Conservation (phyloP, 1,284 basidiomycete species). For the Puccinia novopanici region DNA sequence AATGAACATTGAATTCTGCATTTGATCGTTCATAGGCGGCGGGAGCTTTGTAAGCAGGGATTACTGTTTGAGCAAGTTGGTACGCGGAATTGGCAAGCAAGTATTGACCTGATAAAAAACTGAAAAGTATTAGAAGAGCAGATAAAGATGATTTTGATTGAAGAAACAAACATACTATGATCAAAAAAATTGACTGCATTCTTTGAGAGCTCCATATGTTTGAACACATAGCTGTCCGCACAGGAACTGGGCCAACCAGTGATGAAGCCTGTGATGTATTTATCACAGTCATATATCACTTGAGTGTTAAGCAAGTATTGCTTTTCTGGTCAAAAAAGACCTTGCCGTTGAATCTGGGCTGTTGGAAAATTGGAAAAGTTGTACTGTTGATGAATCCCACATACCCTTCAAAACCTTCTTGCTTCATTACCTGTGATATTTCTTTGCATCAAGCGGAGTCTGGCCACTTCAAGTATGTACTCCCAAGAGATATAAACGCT, state of each 20-base stretch:
- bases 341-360: too few relatives aligned
- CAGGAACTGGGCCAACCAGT: constrained; percentile 18
- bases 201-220: background rate
- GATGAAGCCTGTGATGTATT: background rate
- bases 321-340: too few relatives aligned
- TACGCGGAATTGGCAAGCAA: constrained; percentile 9
- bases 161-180: background rate
- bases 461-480: too few relatives aligned
- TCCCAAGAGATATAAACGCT: too few relatives aligned
- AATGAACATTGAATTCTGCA: background rate
- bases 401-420: too few relatives aligned
- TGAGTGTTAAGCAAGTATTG: constrained; percentile 22
- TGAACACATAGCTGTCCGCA: background rate
- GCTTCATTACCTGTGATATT: too few relatives aligned
- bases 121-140: too few relatives aligned
- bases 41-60: constrained; percentile 4
- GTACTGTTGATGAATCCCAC: too few relatives aligned
- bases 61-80: background rate
- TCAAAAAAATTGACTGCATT: background rate
- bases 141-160: background rate
- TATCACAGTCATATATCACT: constrained; percentile 15
- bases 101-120: constrained; percentile 25
- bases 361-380: too few relatives aligned
- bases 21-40: background rate
- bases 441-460: too few relatives aligned